Percentiles rank a stretch among this genome's conserved stretches.
phyloP scores from a whole-genome alignment of 2,329 filamentous ascomycete species.

The Sarocladium brachiariae region DNA sequence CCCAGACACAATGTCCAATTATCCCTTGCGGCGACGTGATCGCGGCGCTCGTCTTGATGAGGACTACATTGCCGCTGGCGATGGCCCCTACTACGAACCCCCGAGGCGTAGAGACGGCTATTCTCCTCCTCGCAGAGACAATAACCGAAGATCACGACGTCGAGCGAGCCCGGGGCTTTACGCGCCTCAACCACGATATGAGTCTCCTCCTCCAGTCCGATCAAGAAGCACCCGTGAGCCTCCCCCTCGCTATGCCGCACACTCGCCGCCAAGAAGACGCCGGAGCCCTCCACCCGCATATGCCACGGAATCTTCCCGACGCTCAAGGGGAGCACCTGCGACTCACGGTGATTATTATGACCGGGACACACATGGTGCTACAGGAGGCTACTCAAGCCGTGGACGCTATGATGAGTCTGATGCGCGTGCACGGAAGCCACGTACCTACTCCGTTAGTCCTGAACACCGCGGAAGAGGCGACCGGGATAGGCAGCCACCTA shows the following conservation, averaged over 20 bases:
- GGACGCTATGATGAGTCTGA: conserved; percentile 12
- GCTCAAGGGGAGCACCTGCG: conserved; percentile 7
- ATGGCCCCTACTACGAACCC: conserved; percentile 15
- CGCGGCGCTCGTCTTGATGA: conserved; percentile 19
- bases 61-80: conserved; percentile 14
- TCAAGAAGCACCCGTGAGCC: conserved; percentile 1
- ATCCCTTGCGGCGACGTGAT: conserved; percentile 18
- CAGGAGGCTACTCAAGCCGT: conserved; percentile 3
- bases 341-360: conserved; percentile 7
- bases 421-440: conserved; percentile 15
- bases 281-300: conserved; percentile 4
- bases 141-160: not conserved
- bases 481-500: conserved; percentile 9
- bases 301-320: conserved; percentile 11
- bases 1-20: conserved; percentile 18
- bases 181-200: conserved; percentile 8
- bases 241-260: not conserved
- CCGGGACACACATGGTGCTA: conserved; percentile 1
- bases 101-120: conserved; percentile 16
- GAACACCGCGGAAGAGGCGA: conserved; percentile 15
- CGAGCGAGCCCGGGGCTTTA: conserved; percentile 6
- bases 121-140: conserved; percentile 7
- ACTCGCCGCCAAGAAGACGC: conserved; percentile 4
- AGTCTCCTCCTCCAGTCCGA: conserved; percentile 6
- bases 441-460: conserved; percentile 13